Base-by-base conservation (phyloP, 1,139 yeast genomes). In the Meyerozyma sp. region DNA sequence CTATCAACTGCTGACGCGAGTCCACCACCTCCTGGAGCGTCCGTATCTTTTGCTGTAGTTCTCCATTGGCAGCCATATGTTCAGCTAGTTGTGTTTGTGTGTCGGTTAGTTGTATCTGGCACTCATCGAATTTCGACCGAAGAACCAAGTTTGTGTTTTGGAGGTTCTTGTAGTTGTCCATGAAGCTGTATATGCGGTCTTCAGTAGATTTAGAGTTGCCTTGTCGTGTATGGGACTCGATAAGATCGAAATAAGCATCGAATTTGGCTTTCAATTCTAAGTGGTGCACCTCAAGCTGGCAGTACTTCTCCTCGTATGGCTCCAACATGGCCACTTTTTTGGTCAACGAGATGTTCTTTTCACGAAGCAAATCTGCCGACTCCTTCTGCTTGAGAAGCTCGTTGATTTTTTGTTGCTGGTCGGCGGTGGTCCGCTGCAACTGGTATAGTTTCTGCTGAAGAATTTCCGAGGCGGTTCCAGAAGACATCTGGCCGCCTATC, bases 231-330 rank as follows among this genome's bases (percentile, higher is more conserved):
- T 60, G 46, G 39, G 60, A 51, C 49, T 63, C 65, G 28, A 70
- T 56, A 25, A 48, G 41, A 25, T 58, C 58, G 42, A 64, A 57
- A 41, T 65, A 65, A 25, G 65, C 68, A 35, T 69, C 63, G 44
- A 69, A 63, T 43, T 67, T 73, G 6, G 69, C 62, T 41, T 75
- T 71, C 36, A 81, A 57, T 30, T 73, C 70, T 16, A 79, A 59
- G 45, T 79, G 64, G 49, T 80, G 78, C 37, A 82, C 59, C 50
- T 82, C 83, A 16, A 80, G 56, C 11, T 73, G 73, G 35, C 78
- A 75, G 13, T 68, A 68, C 41, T 72, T 70, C 39, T 70, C 73
- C 46, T 81, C 77, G 4, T 78, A 51, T 0, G 59, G 61, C 36
- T 76, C 79, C 43, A 75, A 59, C 10, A 62, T 62, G 6, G 61